Base-by-base conservation (phyloP, 1,284 basidiomycete genomes). In the Apiotrichum domesticum region DNA sequence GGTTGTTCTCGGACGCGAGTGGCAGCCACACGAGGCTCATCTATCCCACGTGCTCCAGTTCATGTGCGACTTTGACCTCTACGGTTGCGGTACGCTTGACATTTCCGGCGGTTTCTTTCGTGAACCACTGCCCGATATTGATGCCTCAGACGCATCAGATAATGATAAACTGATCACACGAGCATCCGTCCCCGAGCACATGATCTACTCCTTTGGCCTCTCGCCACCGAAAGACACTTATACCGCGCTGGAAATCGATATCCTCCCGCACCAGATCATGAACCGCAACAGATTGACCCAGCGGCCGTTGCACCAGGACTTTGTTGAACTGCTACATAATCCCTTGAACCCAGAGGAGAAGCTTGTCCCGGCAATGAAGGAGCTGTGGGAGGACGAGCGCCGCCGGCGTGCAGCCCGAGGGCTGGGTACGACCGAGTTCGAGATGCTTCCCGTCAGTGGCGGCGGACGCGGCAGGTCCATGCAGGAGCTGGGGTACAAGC, bases 321-420 rank as follows among this genome's bases (percentile, higher is more conserved):
- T 91, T 50, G 70, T 81, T 54, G 79, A 80, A 83, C 87, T 69
- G 79, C 84, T 64, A 72, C 80, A 55, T 71, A 80, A 65, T n/a
- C 71, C 72, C 0, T 59, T 77, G 6, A 79, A 59, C 15, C 80
- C 85, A 3, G 72, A 81, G 13, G 88, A 90, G 63, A 91, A 90
- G 51, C 82, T 96, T 32, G 88, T 98, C 0, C 81, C 86, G 34
- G 87, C 90, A 64, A 86, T 98, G 52, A 85, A 87, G 54, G 94
- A 96, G 72, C 80, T 98, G 1, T 98, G 95, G 95, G 88, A 94
- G 54, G 92, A 96, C 65, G 95, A 98, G 72, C 84, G 87, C 9
- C 79, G 80, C 9, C 83, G 92, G 4, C 80, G 94, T 14, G 70
- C 75, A 13, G 81, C 79, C 6, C 81, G 80, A 34, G 90, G 90